phyloP scores from a whole-genome alignment of 495 filamentous ascomycete species.

The Neurospora sp. region DNA sequence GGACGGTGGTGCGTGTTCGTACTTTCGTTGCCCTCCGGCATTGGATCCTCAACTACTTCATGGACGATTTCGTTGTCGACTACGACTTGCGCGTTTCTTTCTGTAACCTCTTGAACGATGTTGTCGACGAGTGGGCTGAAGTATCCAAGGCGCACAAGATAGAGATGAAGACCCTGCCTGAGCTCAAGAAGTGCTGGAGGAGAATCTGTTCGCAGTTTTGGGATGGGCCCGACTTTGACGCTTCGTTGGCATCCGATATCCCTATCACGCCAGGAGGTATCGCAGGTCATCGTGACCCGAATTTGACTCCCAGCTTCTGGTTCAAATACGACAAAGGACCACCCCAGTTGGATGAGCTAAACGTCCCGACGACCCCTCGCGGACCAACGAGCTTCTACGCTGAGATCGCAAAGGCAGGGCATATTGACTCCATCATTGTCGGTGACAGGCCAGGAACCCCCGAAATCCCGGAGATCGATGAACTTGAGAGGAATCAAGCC shows the following conservation, averaged over 20 bases:
- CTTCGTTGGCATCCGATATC: conserved; percentile 48
- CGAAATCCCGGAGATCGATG: conserved; percentile 17
- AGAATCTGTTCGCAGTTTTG: conserved; percentile 81
- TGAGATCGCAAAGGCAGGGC: conserved; percentile 39
- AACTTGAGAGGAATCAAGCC: conserved; percentile 24
- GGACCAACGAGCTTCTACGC: conserved; percentile 35
- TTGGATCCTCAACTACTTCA: conserved; percentile 97
- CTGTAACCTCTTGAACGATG: conserved; percentile 68
- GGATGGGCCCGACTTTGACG: conserved; percentile 56
- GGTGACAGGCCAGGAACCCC: conserved; percentile 33
- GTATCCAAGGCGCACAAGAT: conserved; percentile 47
- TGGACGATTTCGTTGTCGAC: conserved; percentile 88
- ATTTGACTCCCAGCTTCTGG: conserved; percentile 39
- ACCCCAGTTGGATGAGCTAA: conserved; percentile 34
- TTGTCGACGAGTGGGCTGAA: conserved; percentile 47
- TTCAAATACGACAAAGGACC: conserved; percentile 24
- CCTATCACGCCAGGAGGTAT: conserved; percentile 69
- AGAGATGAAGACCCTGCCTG: conserved; percentile 82
- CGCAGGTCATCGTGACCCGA: conserved; percentile 45
- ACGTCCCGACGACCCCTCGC: conserved; percentile 9
- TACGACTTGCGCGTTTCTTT: conserved; percentile 69
- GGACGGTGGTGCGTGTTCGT: conserved; percentile 83
- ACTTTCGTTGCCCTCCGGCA: conserved; percentile 94
- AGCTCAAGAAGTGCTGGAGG: conserved; percentile 96
- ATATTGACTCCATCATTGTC: conserved; percentile 33